Base-by-base conservation (phyloP, 257 asterid species). In the Cynanchum wilfordii region DNA sequence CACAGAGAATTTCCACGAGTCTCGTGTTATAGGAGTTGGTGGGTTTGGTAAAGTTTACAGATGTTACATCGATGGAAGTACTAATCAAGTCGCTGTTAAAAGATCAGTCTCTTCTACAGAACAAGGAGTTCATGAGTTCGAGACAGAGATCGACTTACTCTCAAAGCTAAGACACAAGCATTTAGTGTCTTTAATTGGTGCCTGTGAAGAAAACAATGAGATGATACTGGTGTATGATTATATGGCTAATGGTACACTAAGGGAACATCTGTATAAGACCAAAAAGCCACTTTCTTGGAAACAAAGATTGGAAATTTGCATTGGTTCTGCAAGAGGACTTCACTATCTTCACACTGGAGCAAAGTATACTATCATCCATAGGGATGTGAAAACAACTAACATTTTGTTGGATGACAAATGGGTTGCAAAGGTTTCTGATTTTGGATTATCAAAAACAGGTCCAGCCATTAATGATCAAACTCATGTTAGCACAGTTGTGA, bases 291-390 rank as follows among this genome's bases (percentile, higher is more conserved):
- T 92, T 40, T 67, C 79, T 6, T 92, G 98, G 98, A 79, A 47
- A 44, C 90, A 85, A 51, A 82, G 96, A 44, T 55, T 91, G 40
- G 87, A 86, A 9, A 91, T 91, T 5, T 88, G 93, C 87, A 83
- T 91, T 25, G 96, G 96, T 47, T 87, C 96, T 11, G 84, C 96
- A 0, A 79, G 87, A 68, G 96, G 97, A 20, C 86, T 91, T 30
- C 97, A 91, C 73, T 91, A 91, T 47, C 96, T 91, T 24, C 97
- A 91, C 86, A 91, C 97, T 0, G 96, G 97, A 7, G 95, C 97
- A 50, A 85, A 82, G 80, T 67, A 88, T 66, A 85, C 86, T 0
- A 89, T 91, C 83, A 91, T 91, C 52, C 97, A 91, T 40, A 75
- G 97, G 66, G 96, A 91, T 54, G 97, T 91, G 60, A 91, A 91